Conservation (phyloP, 495 filamentous ascomycete genomes). For the Aspergillus homomorphus region DNA sequence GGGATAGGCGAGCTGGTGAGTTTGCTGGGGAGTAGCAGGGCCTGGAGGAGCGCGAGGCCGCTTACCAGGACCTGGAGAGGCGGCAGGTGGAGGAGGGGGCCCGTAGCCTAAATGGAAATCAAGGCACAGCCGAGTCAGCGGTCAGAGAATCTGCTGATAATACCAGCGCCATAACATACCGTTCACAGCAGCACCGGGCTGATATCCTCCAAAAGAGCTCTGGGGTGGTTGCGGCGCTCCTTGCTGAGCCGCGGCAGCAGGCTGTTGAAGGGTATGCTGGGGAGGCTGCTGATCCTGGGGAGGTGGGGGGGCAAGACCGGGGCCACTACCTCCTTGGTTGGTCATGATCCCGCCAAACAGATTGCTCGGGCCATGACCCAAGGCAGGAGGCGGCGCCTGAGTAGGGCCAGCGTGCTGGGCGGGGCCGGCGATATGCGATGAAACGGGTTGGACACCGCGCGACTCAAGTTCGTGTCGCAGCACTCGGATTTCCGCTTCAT, state of each 20-base stretch:
- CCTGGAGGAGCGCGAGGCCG: constrained; percentile 60
- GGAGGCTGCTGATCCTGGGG: constrained; percentile 63
- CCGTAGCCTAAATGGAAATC: constrained; percentile 49
- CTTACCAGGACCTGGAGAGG: constrained; percentile 81
- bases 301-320: constrained; percentile 81
- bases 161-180: constrained; percentile 49
- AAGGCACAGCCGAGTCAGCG: constrained; percentile 27
- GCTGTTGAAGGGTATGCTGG: constrained; percentile 57
- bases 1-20: constrained; percentile 75
- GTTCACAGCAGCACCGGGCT: constrained; percentile 63
- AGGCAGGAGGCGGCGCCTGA: constrained; percentile 77
- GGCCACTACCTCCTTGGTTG: constrained; percentile 79
- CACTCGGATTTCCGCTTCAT: constrained; percentile 84
- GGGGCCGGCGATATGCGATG: constrained; percentile 58
- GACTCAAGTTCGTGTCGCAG: constrained; percentile 86
- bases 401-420: constrained; percentile 73
- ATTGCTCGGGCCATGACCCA: constrained; percentile 89
- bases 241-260: constrained; percentile 56
- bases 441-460: constrained; percentile 69
- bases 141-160: constrained; percentile 9
- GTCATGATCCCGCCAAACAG: constrained; percentile 96
- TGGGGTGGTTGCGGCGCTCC: constrained; percentile 63
- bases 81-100: constrained; percentile 74
- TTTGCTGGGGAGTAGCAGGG: constrained; percentile 88
- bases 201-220: constrained; percentile 56